Conservation (phyloP, 352 stramenopile species). For the Pythium vanterpoolii region DNA sequence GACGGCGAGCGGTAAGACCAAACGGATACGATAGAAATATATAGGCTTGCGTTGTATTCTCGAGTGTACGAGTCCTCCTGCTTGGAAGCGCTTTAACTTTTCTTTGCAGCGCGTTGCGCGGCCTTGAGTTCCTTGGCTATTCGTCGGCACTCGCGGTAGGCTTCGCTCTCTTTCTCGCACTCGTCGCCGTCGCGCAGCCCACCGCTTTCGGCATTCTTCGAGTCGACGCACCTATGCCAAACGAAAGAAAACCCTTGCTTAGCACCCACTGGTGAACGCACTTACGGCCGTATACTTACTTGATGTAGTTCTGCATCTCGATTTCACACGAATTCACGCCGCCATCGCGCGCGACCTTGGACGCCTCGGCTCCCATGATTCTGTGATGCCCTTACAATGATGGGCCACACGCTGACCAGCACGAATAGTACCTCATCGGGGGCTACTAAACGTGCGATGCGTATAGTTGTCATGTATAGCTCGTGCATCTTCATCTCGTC, state of each 20-base stretch:
- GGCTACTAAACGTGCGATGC: neutral
- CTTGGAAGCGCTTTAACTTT: slow-evolving; percentile 13
- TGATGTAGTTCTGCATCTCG: slow-evolving; percentile 73
- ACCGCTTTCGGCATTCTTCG: slow-evolving; percentile 34
- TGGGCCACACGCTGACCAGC: neutral
- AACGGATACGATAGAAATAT: neutral
- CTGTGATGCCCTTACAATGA: neutral
- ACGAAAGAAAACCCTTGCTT: neutral
- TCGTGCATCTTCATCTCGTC: no score
- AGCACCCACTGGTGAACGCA: neutral
- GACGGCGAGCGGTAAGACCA: slow-evolving; percentile 1
- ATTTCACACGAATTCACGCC: slow-evolving; percentile 44
- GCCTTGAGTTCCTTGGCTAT: slow-evolving; percentile 31
- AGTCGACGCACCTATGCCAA: slow-evolving; percentile 29
- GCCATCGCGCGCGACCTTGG: slow-evolving; percentile 32
- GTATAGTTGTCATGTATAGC: neutral
- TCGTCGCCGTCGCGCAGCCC: slow-evolving; percentile 38
- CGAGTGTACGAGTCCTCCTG: neutral
- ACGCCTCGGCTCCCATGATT: slow-evolving; percentile 63
- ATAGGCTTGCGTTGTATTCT: neutral
- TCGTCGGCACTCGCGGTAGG: slow-evolving; percentile 34
- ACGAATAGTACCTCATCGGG: neutral
- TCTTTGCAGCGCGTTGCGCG: slow-evolving; percentile 9
- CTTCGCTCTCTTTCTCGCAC: slow-evolving; percentile 39
- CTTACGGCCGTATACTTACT: slow-evolving; percentile 34